A percentile compares a stretch with the other conserved stretches of the same genome.
Conservation (phyloP, 768 basidiomycete species). For the Leucosporidium creatinivorum region DNA sequence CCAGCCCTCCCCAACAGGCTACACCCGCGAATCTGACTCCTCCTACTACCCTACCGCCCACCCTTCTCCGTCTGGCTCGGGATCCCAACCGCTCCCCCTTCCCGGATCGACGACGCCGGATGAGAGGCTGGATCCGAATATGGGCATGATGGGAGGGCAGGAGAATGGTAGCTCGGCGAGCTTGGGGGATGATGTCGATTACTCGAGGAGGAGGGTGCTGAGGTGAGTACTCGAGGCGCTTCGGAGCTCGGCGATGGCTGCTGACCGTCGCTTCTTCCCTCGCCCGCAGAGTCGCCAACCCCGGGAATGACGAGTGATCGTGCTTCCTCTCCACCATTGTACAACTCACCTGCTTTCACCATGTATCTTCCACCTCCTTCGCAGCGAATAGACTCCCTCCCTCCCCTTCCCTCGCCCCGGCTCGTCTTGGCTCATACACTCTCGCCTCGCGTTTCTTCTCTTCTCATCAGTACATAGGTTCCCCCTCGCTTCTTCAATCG, state of each 20-base stretch:
- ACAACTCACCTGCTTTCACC: too few species aligned
- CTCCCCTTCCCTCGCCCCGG: too few species aligned
- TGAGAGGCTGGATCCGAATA: conserved; percentile 18
- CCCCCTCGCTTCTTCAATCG: too few species aligned
- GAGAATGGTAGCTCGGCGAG: conserved; percentile 13
- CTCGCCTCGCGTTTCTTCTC: too few species aligned
- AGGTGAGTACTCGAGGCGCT: conserved; percentile 1
- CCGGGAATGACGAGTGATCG: conserved; percentile 3
- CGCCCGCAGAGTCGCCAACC: conserved; percentile 23
- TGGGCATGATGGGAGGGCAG: not conserved
- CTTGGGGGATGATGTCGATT: conserved; percentile 24
- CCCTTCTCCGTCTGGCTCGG: not conserved
- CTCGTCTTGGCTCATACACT: too few species aligned
- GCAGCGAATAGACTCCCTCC: too few species aligned
- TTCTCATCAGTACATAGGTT: too few species aligned
- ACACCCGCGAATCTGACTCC: conserved; percentile 13
- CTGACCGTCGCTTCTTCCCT: not conserved
- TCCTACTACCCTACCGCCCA: conserved; percentile 11
- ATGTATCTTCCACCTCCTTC: too few species aligned
- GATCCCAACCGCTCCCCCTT: not conserved
- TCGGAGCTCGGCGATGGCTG: not conserved
- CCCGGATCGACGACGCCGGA: conserved; percentile 1
- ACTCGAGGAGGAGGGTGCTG: conserved; percentile 22
- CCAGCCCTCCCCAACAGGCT: not conserved
- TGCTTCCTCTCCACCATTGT: too few species aligned